phyloP scores from a whole-genome alignment of 345 rosid genomes.

The Lepidium africanum region DNA sequence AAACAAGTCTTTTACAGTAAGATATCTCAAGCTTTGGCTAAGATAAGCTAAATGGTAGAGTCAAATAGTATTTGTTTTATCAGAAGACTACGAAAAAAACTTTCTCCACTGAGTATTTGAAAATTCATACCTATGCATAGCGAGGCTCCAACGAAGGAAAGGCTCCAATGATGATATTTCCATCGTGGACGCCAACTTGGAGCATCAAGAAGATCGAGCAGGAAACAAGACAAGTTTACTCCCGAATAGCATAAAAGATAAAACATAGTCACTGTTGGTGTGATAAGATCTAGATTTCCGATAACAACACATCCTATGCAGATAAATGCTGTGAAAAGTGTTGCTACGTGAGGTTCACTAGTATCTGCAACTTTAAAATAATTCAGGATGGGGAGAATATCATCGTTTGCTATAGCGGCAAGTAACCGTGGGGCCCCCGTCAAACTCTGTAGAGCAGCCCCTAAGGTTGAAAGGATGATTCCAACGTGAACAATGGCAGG shows the following conservation, averaged over 20 bases:
- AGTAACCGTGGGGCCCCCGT: constrained; percentile 98
- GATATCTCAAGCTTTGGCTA: background rate
- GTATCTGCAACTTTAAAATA: constrained; percentile 93
- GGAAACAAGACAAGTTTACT: constrained; percentile 98
- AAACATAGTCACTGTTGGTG: constrained; percentile 97
- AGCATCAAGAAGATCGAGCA: constrained; percentile 98
- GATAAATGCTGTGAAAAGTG: constrained; percentile 83
- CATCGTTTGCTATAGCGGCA: constrained; percentile 99
- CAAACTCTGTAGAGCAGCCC: constrained; percentile 98
- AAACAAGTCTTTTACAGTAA: constrained; percentile 13
- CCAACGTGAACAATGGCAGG: constrained; percentile 80
- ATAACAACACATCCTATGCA: constrained; percentile 85
- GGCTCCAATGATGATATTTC: constrained; percentile 99
- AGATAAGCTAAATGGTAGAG: background rate
- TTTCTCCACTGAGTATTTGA: background rate
- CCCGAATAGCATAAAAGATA: constrained; percentile 93
- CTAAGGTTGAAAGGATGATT: constrained; percentile 95
- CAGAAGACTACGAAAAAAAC: background rate
- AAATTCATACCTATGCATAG: constrained; percentile 64
- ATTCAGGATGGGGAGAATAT: constrained; percentile 92
- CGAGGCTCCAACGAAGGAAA: constrained; percentile 88
- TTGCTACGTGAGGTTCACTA: constrained; percentile 79
- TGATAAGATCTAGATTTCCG: constrained; percentile 97
- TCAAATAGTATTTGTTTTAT: background rate
- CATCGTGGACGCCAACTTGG: constrained; percentile 99